These are phyloP conservation scores for Phlyctochytrium arcticum DNA, from an alignment of 192 early-diverging fungal genomes.

Conservation along the genomic window DNA sequence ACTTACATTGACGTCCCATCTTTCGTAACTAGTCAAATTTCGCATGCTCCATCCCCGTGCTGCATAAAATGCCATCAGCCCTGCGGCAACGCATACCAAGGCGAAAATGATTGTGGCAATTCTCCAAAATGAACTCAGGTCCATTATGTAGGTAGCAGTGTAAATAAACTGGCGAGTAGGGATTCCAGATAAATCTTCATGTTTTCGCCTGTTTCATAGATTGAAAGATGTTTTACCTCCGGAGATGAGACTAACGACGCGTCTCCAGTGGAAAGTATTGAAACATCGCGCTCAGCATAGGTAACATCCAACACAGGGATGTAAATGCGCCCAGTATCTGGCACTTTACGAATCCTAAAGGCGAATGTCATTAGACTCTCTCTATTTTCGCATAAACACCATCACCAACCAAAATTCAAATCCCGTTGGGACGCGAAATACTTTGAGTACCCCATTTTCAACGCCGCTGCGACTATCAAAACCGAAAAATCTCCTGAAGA, in stretches of 20 bases:
- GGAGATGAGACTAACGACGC: too few relatives aligned
- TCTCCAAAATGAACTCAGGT: constrained; percentile 21
- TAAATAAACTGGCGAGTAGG: constrained; percentile 33
- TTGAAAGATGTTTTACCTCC: too few relatives aligned
- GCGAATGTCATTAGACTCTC: background rate
- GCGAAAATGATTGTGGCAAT: constrained; percentile 38
- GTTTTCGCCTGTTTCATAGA: too few relatives aligned
- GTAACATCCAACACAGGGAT: constrained; percentile 47
- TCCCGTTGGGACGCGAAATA: constrained; percentile 30
- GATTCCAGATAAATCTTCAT: too few relatives aligned
- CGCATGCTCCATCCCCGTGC: constrained; percentile 39
- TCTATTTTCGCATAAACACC: background rate
- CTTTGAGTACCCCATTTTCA: constrained; percentile 27
- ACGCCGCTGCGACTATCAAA: constrained; percentile 46
- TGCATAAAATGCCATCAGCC: constrained; percentile 26
- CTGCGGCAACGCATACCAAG: constrained; percentile 21
- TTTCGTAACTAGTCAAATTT: constrained; percentile 33
- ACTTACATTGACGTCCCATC: constrained; percentile 41
- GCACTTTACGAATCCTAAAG: constrained; percentile 29
- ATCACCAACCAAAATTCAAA: constrained; percentile 35
- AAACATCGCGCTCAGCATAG: constrained; percentile 37
- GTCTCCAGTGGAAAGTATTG: constrained; percentile 12
- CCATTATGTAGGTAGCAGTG: constrained; percentile 25
- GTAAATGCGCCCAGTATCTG: constrained; percentile 29
- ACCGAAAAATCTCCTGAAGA: constrained; percentile 43